Evolutionary conservation across 192 early-diverging fungal species (phyloP), one percentile per base, ranked within the genome.

Genomic region (Phlyctochytrium planicorne): DNA sequence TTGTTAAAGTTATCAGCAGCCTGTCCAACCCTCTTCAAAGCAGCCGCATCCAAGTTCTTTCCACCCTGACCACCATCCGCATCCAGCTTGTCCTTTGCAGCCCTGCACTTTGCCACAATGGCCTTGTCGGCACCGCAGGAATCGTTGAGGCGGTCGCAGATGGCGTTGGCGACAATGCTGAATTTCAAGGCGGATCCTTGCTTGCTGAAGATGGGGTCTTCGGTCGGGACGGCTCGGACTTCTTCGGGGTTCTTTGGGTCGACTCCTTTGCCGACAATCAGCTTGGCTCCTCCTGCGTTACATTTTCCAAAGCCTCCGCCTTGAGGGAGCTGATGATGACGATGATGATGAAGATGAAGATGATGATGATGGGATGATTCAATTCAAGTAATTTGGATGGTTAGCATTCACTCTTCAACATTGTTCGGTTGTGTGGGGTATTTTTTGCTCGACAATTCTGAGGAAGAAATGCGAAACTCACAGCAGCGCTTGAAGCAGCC

Each of bases 111-210:
- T 12, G 60, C 20, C 6, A 69, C 33, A 20, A 24, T 40, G 40
- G 63, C 75, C 30, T 63, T 65, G 40, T 16, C 23, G n/a, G 73
- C 73, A 34, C 74, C 69, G 66, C 73, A 76, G 14, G 32, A 34
- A 40, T 73, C 40, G 35, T 30, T n/a, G n/a, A 67, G 2, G 20
- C 37, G 33, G 63, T 76, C 66, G 59, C 75, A 76, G 55, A 76
- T 74, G 59, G 71, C 70, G 34, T 75, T 64, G 60, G 59, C 75
- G 55, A 76, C 59, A 33, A 76, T 76, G 20, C 23, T 52, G 27
- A 57, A 40, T 59, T 76, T 75, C 27, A 76, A 65, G n/a, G 75
- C 75, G 16, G 73, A 75, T 31, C 12, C 32, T 59, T 75, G 73
- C 6, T 55, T 53, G 6, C 3, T 56, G 25, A 72, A 75, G 40